phyloP scores from a whole-genome alignment of 192 early-diverging fungal species.

The Piromyces finnis region DNA sequence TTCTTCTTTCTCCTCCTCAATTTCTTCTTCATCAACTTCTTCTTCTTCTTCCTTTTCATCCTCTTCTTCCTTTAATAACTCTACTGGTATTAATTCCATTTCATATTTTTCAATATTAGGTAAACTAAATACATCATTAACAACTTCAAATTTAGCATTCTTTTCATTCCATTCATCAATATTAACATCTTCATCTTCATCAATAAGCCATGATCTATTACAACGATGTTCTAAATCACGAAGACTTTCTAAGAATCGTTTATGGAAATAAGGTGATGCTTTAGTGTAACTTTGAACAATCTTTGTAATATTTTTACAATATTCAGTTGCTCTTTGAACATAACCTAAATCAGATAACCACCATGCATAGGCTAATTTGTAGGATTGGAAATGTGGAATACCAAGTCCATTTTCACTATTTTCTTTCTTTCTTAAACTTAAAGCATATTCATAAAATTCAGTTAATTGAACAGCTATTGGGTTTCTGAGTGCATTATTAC shows the following conservation, averaged over 20 bases:
- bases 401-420: conserved; percentile 19
- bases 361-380: conserved; percentile 70
- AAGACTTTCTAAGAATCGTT: conserved; percentile 46
- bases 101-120: background rate
- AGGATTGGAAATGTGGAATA: conserved; percentile 77
- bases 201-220: background rate
- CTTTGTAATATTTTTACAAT: conserved; percentile 57
- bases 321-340: conserved; percentile 46
- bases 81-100: background rate
- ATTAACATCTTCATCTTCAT: background rate
- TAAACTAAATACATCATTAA: background rate
- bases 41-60: background rate
- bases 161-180: background rate
- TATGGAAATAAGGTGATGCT: conserved; percentile 66
- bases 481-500: conserved; percentile 27
- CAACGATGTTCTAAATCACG: conserved; percentile 46
- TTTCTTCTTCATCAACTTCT: background rate
- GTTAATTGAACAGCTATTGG: conserved; percentile 46
- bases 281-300: conserved; percentile 51
- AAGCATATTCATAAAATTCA: conserved; percentile 68
- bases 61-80: background rate
- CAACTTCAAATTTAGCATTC: background rate
- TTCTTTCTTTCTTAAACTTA: conserved; percentile 18
- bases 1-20: background rate
- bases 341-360: conserved; percentile 66